Evolutionary conservation across 2,329 filamentous ascomycete species (phyloP), one percentile per base, ranked within the genome.

Genomic region (Penicillium sp.): DNA sequence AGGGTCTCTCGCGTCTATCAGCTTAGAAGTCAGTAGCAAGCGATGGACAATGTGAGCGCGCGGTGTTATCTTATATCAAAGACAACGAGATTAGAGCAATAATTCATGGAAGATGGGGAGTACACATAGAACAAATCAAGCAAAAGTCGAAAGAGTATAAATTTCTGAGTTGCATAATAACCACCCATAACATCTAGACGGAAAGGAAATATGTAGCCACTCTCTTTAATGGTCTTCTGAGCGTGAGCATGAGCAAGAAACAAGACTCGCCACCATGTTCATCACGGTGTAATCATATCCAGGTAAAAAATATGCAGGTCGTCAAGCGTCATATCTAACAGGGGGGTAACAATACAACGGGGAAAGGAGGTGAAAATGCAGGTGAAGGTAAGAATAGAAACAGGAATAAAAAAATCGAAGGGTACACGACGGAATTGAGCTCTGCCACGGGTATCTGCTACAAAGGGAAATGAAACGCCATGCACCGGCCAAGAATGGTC

Each of bases 401-500:
- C 29, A 49, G 6, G 17, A 49, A 51, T 55, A 42, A 33, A 49
- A 58, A 47, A 48, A 33, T 21, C 25, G 19, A 49, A 48, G 33
- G 43, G n/a, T 29, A 52, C 49, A 53, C 10, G 35, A 43, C 51
- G 51, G 33, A 41, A 57, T 48, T 55, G 56, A 60, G 45, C 36
- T 55, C 55, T 64, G 53, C 49, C 61, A 57, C 47, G 62, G 64
- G 65, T 66, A 66, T 66, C 58, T 64, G 64, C 55, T 39, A 35
- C 49, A 47, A 57, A 53, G 56, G 39, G 53, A 62, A 55, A 59
- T 51, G 57, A 51, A 66, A 67, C 64, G 65, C 64, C 62, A 58
- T 58, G 50, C 57, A 62, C 54, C 60, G 35, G 49, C 41, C 44
- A 57, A 43, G 53, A 61, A 55, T 47, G 53, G 29, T 51, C 43